Conservation (phyloP, 2,329 filamentous ascomycete genomes). For the Diaporthe humulicola region DNA sequence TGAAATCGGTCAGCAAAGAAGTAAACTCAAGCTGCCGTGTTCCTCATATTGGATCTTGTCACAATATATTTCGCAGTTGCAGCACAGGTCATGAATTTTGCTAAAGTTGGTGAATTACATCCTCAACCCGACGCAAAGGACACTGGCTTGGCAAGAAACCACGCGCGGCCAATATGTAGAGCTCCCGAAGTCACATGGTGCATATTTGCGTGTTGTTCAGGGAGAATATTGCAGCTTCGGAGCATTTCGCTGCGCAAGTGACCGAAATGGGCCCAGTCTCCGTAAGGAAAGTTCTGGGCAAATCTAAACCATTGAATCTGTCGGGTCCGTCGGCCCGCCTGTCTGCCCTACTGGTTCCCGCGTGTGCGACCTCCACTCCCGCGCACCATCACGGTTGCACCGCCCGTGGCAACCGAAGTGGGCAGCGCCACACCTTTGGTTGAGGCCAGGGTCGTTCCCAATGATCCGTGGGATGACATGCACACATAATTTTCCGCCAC, state of each 20-base stretch:
- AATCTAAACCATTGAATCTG: not conserved
- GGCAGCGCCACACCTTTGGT: not conserved
- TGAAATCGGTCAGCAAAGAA: too few species aligned
- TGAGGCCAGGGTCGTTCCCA: not conserved
- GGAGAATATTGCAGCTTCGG: not conserved
- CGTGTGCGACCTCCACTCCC: not conserved
- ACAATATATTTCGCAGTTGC: not conserved
- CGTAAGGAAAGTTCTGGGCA: slow-evolving; percentile 23
- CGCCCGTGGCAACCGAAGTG: slow-evolving; percentile 15
- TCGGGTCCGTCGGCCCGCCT: slow-evolving; percentile 18
- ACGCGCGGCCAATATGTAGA: not conserved
- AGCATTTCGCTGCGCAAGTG: slow-evolving; percentile 2
- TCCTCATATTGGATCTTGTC: not conserved
- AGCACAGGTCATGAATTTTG: not conserved
- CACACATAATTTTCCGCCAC: not conserved
- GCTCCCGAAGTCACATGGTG: not conserved
- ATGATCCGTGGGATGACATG: not conserved
- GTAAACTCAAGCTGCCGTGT: not conserved
- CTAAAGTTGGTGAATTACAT: not conserved
- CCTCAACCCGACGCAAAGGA: not conserved
- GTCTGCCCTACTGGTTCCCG: not conserved
- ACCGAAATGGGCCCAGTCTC: not conserved
- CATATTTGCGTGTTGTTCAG: not conserved
- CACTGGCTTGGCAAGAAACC: not conserved
- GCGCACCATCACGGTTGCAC: not conserved